A percentile compares a stretch with the other conserved stretches of the same genome.
Evolutionary conservation across 2,329 filamentous ascomycete genomes (phyloP).

Genomic region (Scleromitrula shiraiana): DNA sequence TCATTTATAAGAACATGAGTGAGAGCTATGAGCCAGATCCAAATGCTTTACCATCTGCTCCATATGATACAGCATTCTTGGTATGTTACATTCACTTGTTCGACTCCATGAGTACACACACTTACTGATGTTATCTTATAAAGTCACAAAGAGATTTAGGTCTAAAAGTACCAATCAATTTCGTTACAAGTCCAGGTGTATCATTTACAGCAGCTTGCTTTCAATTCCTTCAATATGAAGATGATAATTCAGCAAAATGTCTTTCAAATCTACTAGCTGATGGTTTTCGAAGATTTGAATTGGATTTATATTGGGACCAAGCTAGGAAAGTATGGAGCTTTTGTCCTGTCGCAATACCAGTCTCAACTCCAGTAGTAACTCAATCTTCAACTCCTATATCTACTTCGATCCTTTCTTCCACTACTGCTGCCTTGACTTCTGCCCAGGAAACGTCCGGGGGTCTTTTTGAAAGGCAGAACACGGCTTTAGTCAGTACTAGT

Average conservation of each 20-base stretch:
- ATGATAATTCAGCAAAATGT: conserved; percentile 43
- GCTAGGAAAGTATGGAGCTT: conserved; percentile 46
- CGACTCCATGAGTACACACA: background rate
- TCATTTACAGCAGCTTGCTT: conserved; percentile 54
- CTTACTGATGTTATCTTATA: conserved; percentile 6
- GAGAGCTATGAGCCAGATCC: conserved; percentile 33
- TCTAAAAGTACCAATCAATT: conserved; percentile 53
- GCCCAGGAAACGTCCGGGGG: background rate
- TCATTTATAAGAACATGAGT: conserved; percentile 30
- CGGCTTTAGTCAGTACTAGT: background rate
- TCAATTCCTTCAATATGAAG: conserved; percentile 42
- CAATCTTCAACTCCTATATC: conserved; percentile 4
- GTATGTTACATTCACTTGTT: conserved; percentile 12
- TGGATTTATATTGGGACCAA: conserved; percentile 59
- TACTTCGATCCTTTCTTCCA: conserved; percentile 22
- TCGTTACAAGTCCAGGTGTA: conserved; percentile 47
- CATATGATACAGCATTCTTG: conserved; percentile 26
- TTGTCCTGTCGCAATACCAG: conserved; percentile 42
- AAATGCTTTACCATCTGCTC: conserved; percentile 28
- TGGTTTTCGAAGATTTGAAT: conserved; percentile 48
- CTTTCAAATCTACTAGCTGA: conserved; percentile 53
- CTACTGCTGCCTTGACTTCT: conserved; percentile 2
- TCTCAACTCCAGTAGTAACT: background rate
- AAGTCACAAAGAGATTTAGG: conserved; percentile 54
- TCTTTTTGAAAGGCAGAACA: background rate